A percentile compares a stretch with the other conserved stretches of the same genome.
Conservation (phyloP, 1,284 basidiomycete species). For the Cutaneotrichosporon spelunceum region DNA sequence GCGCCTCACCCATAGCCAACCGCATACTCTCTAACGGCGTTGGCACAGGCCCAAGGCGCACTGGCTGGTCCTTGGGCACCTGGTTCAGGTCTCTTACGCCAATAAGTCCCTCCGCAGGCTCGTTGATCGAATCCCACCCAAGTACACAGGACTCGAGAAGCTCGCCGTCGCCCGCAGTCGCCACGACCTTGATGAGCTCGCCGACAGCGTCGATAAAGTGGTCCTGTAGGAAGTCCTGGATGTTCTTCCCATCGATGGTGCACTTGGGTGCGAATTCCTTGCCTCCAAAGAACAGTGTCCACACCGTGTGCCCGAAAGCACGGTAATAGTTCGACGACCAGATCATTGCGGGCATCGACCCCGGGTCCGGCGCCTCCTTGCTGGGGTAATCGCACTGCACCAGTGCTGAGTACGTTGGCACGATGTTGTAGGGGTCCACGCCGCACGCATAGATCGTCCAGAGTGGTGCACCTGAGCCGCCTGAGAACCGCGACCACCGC, state of each 20-base stretch:
- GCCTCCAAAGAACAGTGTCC: constrained; percentile 93
- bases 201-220: constrained; percentile 79
- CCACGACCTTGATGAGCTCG: constrained; percentile 70
- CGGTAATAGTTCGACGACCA: constrained; percentile 96
- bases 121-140: constrained; percentile 96
- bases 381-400: constrained; percentile 84
- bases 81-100: constrained; percentile 69
- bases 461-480: constrained; percentile 91
- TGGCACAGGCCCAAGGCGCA: constrained; percentile 82
- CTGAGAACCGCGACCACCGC: constrained; percentile 95
- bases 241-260: constrained; percentile 84
- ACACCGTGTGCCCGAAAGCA: constrained; percentile 80
- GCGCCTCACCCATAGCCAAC: constrained; percentile 80
- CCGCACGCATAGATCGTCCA: constrained; percentile 94
- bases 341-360: constrained; percentile 81
- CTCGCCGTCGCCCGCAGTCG: constrained; percentile 60
- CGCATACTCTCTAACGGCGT: constrained; percentile 79
- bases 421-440: constrained; percentile 79
- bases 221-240: constrained; percentile 87
- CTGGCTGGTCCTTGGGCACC: constrained; percentile 64
- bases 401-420: constrained; percentile 77
- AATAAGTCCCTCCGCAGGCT: constrained; percentile 84
- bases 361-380: constrained; percentile 60
- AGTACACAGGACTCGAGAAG: constrained; percentile 83
- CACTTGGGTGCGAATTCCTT: constrained; percentile 84